Base-by-base conservation (phyloP, 768 basidiomycete genomes). In the Russula brevipes region DNA sequence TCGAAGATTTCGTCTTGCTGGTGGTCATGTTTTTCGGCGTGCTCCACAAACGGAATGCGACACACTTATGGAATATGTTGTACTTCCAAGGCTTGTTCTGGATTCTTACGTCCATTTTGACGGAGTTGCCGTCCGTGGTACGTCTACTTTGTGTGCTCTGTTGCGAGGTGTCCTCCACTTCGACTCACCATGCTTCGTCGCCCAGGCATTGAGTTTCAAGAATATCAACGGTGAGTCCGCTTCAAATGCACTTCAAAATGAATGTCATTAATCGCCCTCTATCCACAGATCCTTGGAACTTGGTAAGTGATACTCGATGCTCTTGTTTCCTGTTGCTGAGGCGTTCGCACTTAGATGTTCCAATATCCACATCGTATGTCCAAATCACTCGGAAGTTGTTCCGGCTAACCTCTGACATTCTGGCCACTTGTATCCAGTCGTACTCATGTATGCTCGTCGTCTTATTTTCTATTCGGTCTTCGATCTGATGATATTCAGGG, bases 351-450 rank as follows among this genome's bases (percentile, higher is more conserved):
- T 2, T 42, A 66, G 66, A 65, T 66, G 63, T 66, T 66, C 31
- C 66, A 66, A 60, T 65, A 56, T 19, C 66, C 66, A 8, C 66
- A 66, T 52, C 35, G 66, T 66, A 46, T 35, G 66, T 57, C 10
- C 9, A n/a, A 5, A 39, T 54, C 31, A 19, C 31, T 19, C 38
- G 10, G 2, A 2, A 24, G 12, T 51, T 36, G 2, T 2, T n/a
- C n/a, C 11, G 6, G 12, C 63, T 66, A 39, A 54, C 39, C 30
- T 55, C 24, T 46, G 0, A 17, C 49, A 35, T 7, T 47, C 8
- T 19, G 4, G 30, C 12, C 30, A 4, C 30, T 49, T 14, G 11
- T 6, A 24, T 31, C 10, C 42, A 66, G 66, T 66, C 12, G 56
- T 58, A 11, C 17, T 66, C 10, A 56, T 65, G 66, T 66, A 46